Base-by-base conservation (phyloP, 495 filamentous ascomycete genomes). In the Xylaria cubensis region DNA sequence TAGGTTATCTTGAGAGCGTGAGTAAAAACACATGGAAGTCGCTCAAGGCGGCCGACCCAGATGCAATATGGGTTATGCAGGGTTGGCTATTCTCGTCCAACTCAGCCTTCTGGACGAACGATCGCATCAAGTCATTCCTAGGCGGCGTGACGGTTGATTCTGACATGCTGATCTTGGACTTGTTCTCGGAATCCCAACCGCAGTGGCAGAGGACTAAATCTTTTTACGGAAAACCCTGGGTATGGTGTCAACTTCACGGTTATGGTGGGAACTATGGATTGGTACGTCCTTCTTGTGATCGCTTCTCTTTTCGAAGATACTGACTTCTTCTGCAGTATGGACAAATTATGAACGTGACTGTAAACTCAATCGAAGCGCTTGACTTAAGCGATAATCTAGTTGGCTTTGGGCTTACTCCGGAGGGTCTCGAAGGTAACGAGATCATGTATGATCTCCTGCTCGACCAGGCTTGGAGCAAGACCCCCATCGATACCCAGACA, bases 351-450 rank as follows among this genome's bases (percentile, higher is more conserved):
- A 88, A 87, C 26, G 74, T 87, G 32, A 88, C 85, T 0, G 74
- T 80, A 50, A 84, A 86, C 64, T 78, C 85, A 0, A 84, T 86
- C 13, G 78, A 84, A 59, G 86, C 86, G 0, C 74, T 83, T 3
- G 79, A 81, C 46, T 82, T 81, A 0, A 76, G 76, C 4, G 53
- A 56, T 36, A 81, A 78, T 8, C 70, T 87, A 53, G 79, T 85
- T 19, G 86, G 86, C 8, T 84, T 85, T 51, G 84, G 85, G 7
- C 75, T 85, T 21, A 85, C 82, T 10, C 83, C 83, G 65, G 86
- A 87, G 70, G 86, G 85, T 7, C 86, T 87, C 67, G 86, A 88
- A 69, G 85, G 85, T n/a, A 88, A 88, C 66, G 85, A 88, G 53
- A 83, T 88, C 68, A 81, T 88, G 68, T 88, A 88, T 68, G 79